Base-by-base conservation (phyloP, 192 early-diverging fungal species). In the Dissophora ornata region DNA sequence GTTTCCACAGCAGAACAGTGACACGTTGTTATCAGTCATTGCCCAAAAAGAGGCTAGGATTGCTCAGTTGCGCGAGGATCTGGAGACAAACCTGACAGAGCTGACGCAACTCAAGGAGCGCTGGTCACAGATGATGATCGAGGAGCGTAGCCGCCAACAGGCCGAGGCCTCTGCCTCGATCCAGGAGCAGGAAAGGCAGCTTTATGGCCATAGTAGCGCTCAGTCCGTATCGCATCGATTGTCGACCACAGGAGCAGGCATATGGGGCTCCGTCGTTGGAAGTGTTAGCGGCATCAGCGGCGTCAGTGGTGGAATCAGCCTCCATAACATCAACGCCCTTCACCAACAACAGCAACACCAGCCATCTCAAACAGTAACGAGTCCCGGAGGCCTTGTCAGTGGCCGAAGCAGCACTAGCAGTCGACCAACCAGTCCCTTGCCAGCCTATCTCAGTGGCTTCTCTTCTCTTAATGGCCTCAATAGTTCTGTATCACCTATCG, bases 51-150 rank as follows among this genome's bases (percentile, higher is more conserved):
- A 75, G 25, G 71, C 71, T 26, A 42, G 63, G 63, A 75, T 75
- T 32, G 71, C 71, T 32, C 71, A 67, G 36, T 32, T 75, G 9
- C 56, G 71, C 32, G 71, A 75, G 33, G 71, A 75, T 29, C 55
- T 75, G 9, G 71, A 75, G 28, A 61, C 57, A 0, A 75, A 75
- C 26, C 25, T 75, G 22, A 19, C 63, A 19, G 71, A 75, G 33
- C 45, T 75, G 42, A 59, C 56, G 0, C 71, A 75, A 24, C 71
- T 75, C 63, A 75, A 75, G 63, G 71, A 75, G 29, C 62, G 71
- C 11, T 75, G 71, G 71, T 75, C 71, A 13, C 71, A 75, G 28
- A 75, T 75, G 71, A 75, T 75, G 71, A 54, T 75, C 26, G 71
- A 75, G 33, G 71, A 75, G 34, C 62, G 71, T 12, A 66, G 40